A percentile compares a stretch with the other conserved stretches of the same genome.
Evolutionary conservation across 2,329 filamentous ascomycete genomes (phyloP).

Genomic region (Colletotrichum liaoningense): DNA sequence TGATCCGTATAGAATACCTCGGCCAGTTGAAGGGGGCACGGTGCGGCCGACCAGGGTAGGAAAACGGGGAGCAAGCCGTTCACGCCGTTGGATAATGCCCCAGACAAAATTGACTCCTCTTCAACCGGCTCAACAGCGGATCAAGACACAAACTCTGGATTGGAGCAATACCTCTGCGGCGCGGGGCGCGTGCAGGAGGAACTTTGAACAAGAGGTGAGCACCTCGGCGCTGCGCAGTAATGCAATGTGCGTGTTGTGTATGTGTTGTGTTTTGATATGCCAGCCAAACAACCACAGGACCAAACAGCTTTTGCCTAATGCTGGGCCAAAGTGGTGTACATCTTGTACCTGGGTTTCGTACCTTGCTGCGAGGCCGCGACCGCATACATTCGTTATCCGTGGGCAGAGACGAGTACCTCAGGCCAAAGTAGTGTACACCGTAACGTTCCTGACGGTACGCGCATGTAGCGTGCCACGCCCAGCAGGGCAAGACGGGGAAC

Average conservation of each 20-base stretch:
- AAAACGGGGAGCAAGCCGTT: slow-evolving; percentile 11
- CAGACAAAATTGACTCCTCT: background rate
- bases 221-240: background rate
- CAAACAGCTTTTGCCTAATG: background rate
- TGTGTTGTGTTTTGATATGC: slow-evolving; percentile 32
- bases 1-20: background rate
- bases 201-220: slow-evolving; percentile 15
- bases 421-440: background rate
- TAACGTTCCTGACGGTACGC: slow-evolving; percentile 28
- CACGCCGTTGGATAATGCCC: slow-evolving; percentile 19
- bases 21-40: slow-evolving; percentile 4
- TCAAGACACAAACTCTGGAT: slow-evolving; percentile 8
- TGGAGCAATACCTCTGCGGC: slow-evolving; percentile 16
- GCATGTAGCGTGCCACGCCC: slow-evolving; percentile 14
- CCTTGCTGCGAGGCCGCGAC: background rate
- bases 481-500: slow-evolving; percentile 21
- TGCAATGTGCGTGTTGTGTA: slow-evolving; percentile 11
- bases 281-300: slow-evolving; percentile 24
- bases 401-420: background rate
- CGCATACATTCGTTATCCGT: background rate
- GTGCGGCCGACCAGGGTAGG: background rate
- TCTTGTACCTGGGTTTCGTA: background rate
- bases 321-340: slow-evolving; percentile 15
- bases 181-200: slow-evolving; percentile 29
- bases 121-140: slow-evolving; percentile 7